Conservation (phyloP, 768 basidiomycete genomes). For the Boletus huronensis region DNA sequence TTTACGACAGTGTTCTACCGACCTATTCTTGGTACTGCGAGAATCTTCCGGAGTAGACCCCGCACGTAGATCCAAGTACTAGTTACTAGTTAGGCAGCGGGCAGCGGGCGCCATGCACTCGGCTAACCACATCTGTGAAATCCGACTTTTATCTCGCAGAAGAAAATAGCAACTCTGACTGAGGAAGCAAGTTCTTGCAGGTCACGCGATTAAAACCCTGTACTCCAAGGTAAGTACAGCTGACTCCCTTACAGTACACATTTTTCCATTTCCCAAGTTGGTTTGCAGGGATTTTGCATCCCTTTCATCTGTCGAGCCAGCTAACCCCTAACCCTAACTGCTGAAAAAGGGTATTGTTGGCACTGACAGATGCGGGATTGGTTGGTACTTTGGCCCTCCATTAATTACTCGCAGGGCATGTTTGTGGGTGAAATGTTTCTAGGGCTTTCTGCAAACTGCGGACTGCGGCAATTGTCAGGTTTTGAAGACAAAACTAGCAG, state of each 20-base stretch:
- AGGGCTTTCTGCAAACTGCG: neutral
- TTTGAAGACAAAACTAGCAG: neutral
- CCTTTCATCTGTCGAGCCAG: no score
- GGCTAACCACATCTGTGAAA: neutral
- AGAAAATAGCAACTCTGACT: neutral
- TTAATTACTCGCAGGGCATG: neutral
- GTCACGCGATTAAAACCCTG: neutral
- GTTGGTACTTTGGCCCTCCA: no score
- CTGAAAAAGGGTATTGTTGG: no score
- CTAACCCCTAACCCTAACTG: no score
- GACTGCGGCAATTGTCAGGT: neutral
- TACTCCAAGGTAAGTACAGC: no score
- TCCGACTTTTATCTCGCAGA: neutral
- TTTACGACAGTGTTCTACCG: neutral
- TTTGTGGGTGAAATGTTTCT: neutral
- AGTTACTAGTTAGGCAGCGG: neutral
- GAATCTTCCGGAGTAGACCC: no score
- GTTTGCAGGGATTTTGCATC: no score
- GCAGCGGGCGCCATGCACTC: neutral
- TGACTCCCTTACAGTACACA: no score
- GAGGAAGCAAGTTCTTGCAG: neutral
- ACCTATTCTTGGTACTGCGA: neutral
- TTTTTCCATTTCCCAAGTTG: no score
- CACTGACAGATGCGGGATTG: no score
- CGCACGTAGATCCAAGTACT: neutral